Conservation (phyloP, 2,329 filamentous ascomycete species). For the Aspergillus fumigatus region DNA sequence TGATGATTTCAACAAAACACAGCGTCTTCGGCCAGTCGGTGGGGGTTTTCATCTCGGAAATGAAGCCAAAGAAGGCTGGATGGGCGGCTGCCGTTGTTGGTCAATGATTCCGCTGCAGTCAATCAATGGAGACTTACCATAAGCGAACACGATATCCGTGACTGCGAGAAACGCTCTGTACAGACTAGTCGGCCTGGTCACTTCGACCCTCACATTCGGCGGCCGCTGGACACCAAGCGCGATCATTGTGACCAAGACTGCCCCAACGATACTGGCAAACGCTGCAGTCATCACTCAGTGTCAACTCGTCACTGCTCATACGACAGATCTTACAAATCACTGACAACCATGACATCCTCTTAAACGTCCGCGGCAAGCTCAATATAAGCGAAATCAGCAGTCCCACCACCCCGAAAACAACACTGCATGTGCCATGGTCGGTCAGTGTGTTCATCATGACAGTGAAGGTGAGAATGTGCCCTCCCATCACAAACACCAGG, state of each 20-base stretch:
- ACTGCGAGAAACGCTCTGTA: constrained; percentile 55
- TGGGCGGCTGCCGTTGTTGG: constrained; percentile 43
- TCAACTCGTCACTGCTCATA: background rate
- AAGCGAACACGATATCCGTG: constrained; percentile 65
- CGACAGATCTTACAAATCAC: constrained; percentile 44
- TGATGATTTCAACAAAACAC: constrained; percentile 52
- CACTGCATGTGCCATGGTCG: constrained; percentile 55
- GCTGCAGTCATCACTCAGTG: constrained; percentile 28
- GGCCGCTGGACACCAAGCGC: constrained; percentile 52
- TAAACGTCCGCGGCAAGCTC: constrained; percentile 56
- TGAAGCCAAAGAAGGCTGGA: constrained; percentile 62
- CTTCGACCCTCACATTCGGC: constrained; percentile 27
- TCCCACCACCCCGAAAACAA: constrained; percentile 56
- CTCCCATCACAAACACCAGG: constrained; percentile 62
- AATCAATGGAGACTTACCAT: constrained; percentile 42
- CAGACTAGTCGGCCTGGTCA: constrained; percentile 39
- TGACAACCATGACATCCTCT: constrained; percentile 57
- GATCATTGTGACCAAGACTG: constrained; percentile 62
- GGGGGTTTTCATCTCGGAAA: constrained; percentile 59
- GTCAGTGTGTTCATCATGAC: constrained; percentile 63
- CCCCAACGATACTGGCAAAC: constrained; percentile 58
- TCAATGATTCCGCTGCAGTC: constrained; percentile 15
- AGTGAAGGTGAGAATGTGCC: constrained; percentile 63
- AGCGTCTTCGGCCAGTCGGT: constrained; percentile 58
- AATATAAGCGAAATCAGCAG: constrained; percentile 53